Percentiles rank a stretch among this genome's conserved stretches.
phyloP scores from a whole-genome alignment of 352 stramenopile genomes.

The Phytopythium montanum region DNA sequence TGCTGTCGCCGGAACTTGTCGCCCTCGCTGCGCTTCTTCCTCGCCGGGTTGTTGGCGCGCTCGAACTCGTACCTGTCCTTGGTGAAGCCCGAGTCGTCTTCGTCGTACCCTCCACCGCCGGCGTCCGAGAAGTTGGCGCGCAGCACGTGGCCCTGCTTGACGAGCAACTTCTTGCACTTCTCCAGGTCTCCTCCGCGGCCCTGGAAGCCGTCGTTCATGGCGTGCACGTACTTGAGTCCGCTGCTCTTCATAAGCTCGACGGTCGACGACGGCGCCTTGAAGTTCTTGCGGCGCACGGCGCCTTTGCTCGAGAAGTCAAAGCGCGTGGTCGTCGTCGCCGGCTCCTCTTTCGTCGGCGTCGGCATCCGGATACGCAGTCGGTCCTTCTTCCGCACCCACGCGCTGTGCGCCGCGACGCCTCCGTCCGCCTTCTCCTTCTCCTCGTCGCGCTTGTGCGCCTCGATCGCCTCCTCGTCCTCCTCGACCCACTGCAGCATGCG shows the following conservation, averaged over 20 bases:
- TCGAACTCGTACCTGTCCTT: slow-evolving; percentile 76
- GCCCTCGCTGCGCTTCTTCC: slow-evolving; percentile 46
- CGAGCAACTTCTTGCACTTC: slow-evolving; percentile 65
- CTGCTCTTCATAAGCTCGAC: slow-evolving; percentile 74
- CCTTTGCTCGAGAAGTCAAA: slow-evolving; percentile 76
- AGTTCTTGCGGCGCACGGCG: slow-evolving; percentile 50
- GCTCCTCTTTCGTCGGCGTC: slow-evolving; percentile 9
- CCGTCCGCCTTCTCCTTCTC: slow-evolving; percentile 67
- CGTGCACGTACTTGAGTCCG: slow-evolving; percentile 80
- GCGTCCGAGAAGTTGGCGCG: slow-evolving; percentile 61
- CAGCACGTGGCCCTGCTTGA: slow-evolving; percentile 75
- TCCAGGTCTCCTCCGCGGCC: slow-evolving; percentile 79
- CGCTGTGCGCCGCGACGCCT: slow-evolving; percentile 67
- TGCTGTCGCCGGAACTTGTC: slow-evolving; percentile 45
- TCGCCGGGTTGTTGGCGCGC: slow-evolving; percentile 51
- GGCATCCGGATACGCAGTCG: slow-evolving; percentile 71
- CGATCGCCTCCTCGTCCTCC: slow-evolving; percentile 63
- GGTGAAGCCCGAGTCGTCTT: slow-evolving; percentile 52
- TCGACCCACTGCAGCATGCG: slow-evolving; percentile 78
- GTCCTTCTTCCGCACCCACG: slow-evolving; percentile 79
- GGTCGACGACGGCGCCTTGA: slow-evolving; percentile 60
- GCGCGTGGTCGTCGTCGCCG: slow-evolving; percentile 32
- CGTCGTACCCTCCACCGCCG: slow-evolving; percentile 16
- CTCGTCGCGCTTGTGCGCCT: slow-evolving; percentile 68
- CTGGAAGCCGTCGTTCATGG: slow-evolving; percentile 85